These are phyloP conservation scores for Baudoinia panamericana DNA, from an alignment of 495 filamentous ascomycete genomes.

Conservation along the genomic window DNA sequence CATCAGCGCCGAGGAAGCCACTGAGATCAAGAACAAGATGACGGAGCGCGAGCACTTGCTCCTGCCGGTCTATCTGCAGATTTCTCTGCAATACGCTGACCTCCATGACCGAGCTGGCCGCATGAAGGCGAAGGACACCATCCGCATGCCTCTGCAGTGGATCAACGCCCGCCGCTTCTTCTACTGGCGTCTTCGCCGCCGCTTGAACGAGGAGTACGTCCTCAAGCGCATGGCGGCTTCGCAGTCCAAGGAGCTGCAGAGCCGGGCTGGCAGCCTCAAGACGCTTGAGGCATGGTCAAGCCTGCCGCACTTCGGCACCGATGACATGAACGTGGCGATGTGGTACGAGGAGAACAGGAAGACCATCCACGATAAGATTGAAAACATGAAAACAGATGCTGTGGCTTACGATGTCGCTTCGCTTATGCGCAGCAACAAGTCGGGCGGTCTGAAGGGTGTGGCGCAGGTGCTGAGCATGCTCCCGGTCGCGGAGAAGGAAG, in stretches of 20 bases:
- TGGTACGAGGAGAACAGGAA: constrained; percentile 98
- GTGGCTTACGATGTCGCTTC: constrained; percentile 66
- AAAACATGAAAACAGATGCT: constrained; percentile 60
- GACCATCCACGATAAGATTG: constrained; percentile 62
- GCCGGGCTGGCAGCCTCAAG: constrained; percentile 41
- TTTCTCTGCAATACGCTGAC: constrained; percentile 89
- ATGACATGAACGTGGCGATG: constrained; percentile 71
- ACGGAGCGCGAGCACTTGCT: constrained; percentile 75
- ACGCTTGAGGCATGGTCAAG: constrained; percentile 67
- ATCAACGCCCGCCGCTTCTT: constrained; percentile 90
- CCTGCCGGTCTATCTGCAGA: constrained; percentile 82
- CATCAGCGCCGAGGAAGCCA: constrained; percentile 58
- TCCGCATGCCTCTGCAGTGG: constrained; percentile 75
- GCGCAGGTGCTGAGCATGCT: constrained; percentile 73
- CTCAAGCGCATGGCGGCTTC: constrained; percentile 69
- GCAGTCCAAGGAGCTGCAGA: constrained; percentile 26
- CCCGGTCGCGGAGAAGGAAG: constrained; percentile 76
- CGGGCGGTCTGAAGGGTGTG: constrained; percentile 74
- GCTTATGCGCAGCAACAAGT: constrained; percentile 59
- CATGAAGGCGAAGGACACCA: constrained; percentile 94
- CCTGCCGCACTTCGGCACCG: constrained; percentile 54
- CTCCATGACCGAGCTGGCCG: constrained; percentile 93
- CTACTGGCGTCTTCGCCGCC: constrained; percentile 97
- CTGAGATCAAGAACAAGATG: constrained; percentile 74
- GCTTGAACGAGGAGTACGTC: constrained; percentile 92